These are phyloP conservation scores for Gautieria morchelliformis DNA, from an alignment of 768 basidiomycete genomes.

Conservation along the genomic window DNA sequence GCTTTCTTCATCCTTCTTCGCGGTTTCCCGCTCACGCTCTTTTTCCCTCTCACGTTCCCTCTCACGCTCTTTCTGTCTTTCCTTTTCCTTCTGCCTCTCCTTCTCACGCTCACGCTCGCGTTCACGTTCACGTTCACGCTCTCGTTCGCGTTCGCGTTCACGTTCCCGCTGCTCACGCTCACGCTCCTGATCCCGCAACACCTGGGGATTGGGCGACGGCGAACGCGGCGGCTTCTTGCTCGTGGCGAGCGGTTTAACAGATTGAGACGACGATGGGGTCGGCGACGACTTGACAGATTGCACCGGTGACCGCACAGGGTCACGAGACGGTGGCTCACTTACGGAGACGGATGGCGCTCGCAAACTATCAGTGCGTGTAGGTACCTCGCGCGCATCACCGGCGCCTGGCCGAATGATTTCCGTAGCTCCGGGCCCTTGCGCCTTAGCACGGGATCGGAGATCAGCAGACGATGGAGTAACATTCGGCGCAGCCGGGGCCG, in stretches of 20 bases:
- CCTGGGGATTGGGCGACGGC: slow-evolving; percentile 28
- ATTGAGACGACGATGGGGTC: slow-evolving; percentile 3
- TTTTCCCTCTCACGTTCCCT: slow-evolving; percentile 9
- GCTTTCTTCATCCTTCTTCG: slow-evolving; percentile 34
- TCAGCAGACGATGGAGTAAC: slow-evolving; percentile 57
- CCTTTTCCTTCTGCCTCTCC: slow-evolving; percentile 23
- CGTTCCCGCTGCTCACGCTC: slow-evolving; percentile 17
- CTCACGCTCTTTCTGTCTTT: slow-evolving; percentile 24
- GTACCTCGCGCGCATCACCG: slow-evolving; percentile 23
- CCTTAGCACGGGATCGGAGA: slow-evolving; percentile 53
- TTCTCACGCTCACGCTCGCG: slow-evolving; percentile 18
- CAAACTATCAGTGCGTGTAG: not conserved
- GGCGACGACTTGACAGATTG: slow-evolving; percentile 9
- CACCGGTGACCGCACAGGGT: slow-evolving; percentile 11
- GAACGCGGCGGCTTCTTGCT: slow-evolving; percentile 11
- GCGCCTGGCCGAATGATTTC: slow-evolving; percentile 19
- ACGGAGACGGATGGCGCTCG: not conserved
- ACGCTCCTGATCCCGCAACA: slow-evolving; percentile 26
- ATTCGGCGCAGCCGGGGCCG: slow-evolving; percentile 43
- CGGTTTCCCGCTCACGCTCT: slow-evolving; percentile 17
- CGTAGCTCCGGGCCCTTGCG: slow-evolving; percentile 37
- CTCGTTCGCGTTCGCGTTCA: slow-evolving; percentile 22
- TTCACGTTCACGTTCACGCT: slow-evolving; percentile 27
- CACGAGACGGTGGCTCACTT: not conserved
- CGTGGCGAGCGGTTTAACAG: slow-evolving; percentile 16